Percentiles rank a stretch among this genome's conserved stretches.
phyloP scores from a whole-genome alignment of 257 asterid species.

The Solanum pimpinellifolium region DNA sequence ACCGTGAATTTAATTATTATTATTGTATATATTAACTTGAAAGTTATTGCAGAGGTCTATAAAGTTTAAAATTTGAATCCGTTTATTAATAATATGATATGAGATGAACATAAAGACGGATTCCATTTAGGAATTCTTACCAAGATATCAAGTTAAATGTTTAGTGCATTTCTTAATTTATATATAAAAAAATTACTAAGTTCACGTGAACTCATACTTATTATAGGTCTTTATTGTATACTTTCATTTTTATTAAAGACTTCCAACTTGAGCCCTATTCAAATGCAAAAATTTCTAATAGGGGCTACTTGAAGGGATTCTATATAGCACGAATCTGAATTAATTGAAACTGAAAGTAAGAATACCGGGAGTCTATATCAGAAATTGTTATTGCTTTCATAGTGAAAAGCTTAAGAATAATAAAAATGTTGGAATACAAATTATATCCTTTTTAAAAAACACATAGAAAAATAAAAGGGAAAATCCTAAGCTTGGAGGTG shows the following conservation, averaged over 20 bases:
- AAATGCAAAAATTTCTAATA: neutral
- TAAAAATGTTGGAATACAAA: neutral
- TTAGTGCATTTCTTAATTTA: neutral
- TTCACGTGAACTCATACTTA: neutral
- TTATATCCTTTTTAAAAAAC: neutral
- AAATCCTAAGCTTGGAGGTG: neutral
- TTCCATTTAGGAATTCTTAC: neutral
- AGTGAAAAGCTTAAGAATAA: neutral
- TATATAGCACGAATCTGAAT: neutral
- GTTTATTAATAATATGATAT: neutral
- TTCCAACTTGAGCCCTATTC: neutral
- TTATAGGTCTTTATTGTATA: neutral
- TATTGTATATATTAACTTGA: neutral
- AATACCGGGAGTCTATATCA: neutral
- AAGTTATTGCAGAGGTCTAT: neutral
- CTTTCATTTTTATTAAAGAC: neutral
- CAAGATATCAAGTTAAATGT: neutral
- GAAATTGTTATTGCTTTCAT: too few relatives aligned
- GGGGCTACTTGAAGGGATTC: neutral
- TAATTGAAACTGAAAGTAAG: fast-evolving
- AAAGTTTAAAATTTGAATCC: fast-evolving
- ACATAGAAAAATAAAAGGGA: neutral
- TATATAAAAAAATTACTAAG: neutral
- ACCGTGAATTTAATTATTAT: neutral
- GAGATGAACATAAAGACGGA: neutral